Evolutionary conservation across 2,329 filamentous ascomycete genomes (phyloP), one percentile per base, ranked within the genome.

Genomic region (Talaromyces sp.): DNA sequence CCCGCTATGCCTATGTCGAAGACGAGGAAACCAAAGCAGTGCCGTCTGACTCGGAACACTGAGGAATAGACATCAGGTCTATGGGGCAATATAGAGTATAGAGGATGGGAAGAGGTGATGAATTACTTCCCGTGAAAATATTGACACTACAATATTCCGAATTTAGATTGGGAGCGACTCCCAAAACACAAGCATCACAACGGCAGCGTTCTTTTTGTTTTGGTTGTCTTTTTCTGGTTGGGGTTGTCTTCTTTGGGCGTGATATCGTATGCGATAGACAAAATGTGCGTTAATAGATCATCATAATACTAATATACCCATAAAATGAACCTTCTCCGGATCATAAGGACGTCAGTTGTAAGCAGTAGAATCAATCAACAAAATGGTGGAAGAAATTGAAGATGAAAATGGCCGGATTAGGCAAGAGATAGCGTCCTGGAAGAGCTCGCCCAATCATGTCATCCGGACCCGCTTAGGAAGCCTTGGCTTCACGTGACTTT

Each of bases 1-100:
- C 88, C 72, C 89, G 86, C 76, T 96, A 87, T 73, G 92, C 92
- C 0, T 96, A 91, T 69, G 76, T 77, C 25, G 82, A 82, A 15
- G 84, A 86, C 54, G 83, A 85, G 63, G 84, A 86, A 73, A 73
- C 74, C 54, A 68, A 68, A 56, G 34, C 65, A 10, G 27, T 62
- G 29, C 64, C 54, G 17, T 43, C 8, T 10, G 25, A 47, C 27
- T 31, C 36, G 8, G 58, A 31, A 22, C 38, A 60, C n/a, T 60
- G n/a, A 66, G 25, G 5, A 51, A 53, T 10, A 27, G 60, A 17
- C 19, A 27, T 17, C 47, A 22, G 45, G 49, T 2, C 45, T 34
- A 13, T 66, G 43, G 34, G 38, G 29, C n/a, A 49, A n/a, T 27
- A 47, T 19, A 58, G 38, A 43, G 34, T 25, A 13, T 36, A 22